A percentile compares a stretch with the other conserved stretches of the same genome.
Evolutionary conservation across 2,329 filamentous ascomycete species (phyloP).

Genomic region (Exserohilum turcica): DNA sequence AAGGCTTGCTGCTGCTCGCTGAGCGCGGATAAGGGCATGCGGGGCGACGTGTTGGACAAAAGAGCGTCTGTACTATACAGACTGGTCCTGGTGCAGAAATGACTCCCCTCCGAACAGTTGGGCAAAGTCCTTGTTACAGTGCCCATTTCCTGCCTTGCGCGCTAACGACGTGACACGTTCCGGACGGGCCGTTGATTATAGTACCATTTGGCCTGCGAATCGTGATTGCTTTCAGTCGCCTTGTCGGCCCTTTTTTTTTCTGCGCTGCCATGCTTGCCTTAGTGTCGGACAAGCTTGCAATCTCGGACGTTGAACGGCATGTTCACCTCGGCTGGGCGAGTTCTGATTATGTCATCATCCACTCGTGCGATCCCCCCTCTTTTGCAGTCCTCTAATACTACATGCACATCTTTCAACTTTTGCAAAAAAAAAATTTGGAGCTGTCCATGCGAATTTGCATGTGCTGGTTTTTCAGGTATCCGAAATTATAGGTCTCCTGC

Average conservation of each 20-base stretch:
- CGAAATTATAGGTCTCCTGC: no score
- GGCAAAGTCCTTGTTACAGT: background rate
- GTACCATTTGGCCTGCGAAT: background rate
- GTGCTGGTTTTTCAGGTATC: no score
- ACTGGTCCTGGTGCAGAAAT: background rate
- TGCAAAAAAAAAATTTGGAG: no score
- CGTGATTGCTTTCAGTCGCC: background rate
- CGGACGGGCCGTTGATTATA: background rate
- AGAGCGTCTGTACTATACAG: background rate
- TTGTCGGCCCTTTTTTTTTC: background rate
- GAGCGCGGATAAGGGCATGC: constrained; percentile 10
- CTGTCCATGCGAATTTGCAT: no score
- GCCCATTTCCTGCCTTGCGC: no score
- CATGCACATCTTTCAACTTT: background rate
- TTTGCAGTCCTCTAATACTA: background rate
- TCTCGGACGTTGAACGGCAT: background rate
- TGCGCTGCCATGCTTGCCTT: background rate
- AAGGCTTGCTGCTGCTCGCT: constrained; percentile 10
- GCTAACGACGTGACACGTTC: background rate
- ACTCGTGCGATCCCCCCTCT: background rate
- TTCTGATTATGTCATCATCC: background rate
- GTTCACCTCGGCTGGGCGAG: background rate
- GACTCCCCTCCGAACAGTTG: background rate
- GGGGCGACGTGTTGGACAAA: background rate
- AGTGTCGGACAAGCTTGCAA: background rate